Evolutionary conservation across 2,329 filamentous ascomycete genomes (phyloP), one percentile per base, ranked within the genome.

Genomic region (Drechslerella coelobrocha): DNA sequence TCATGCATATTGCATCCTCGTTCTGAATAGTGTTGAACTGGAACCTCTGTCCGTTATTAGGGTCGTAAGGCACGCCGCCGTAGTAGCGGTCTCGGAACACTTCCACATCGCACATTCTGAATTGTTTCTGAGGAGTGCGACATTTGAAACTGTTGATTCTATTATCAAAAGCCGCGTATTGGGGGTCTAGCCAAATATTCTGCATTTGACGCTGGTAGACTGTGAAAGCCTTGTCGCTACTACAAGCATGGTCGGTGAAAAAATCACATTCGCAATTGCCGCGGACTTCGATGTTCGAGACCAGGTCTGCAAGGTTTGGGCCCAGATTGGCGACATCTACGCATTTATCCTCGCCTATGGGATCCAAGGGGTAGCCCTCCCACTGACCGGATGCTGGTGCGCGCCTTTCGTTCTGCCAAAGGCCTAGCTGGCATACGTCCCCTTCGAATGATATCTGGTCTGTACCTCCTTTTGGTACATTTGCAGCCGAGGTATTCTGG

Each of bases 271-370:
- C 26, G 48, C 21, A 29, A 2, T 52, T 8, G 4, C 21, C 48
- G 9, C 26, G 48, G 48, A 52, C 48, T 17, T 52, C 23, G 26
- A 27, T 8, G 24, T 17, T 31, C 6, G 48, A 52, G 48, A 52
- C n/a, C 9, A 3, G 2, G 6, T 52, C 23, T 8, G 6, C 6
- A 8, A 27, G 23, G 8, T 6, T 52, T 9, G 14, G 17, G 27
- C n/a, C 26, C 2, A 52, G 48, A 27, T 26, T 52, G n/a, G 48
- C 23, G 14, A 52, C 48, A 17, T 52, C 48, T 21, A 52, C n/a
- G 17, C 48, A 52, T 27, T 8, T 17, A 10, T 26, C n/a, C 29
- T 12, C 23, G 23, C 6, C 14, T 6, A 17, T 8, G 9, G 21
- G 21, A 5, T 17, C 2, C 21, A 52, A 26, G 8, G 48, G 48